Evolutionary conservation across 257 asterid genomes (phyloP), one percentile per base, ranked within the genome.

Genomic region (Fraxinus excelsior): DNA sequence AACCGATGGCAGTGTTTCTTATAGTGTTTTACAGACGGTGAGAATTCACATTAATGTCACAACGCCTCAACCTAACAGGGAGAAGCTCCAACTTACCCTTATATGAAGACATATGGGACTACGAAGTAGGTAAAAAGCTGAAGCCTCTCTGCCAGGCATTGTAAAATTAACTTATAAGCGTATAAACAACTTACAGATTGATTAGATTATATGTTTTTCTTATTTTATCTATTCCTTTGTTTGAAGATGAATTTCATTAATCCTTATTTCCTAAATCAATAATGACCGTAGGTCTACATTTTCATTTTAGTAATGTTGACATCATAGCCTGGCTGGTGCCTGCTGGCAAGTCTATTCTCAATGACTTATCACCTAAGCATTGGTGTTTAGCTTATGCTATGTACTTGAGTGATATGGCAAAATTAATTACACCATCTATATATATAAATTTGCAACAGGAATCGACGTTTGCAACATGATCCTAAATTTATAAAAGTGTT

Each of bases 41-140:
- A 87, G 75, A 75, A 86, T 95, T 82, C 98, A 91, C 79, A 83
- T 95, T 94, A 97, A 95, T 82, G 99, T 95, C 40, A 94, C 88
- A 12, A 96, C 90, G 87, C 97, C 96, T 12, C 98, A 95, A 83
- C 99, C 99, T n/a, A 88, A 92, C 84, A 83, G 99, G 83, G 97
- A 97, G 3, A 91, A 92, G 80, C 99, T 95, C n/a, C 87, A 93
- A 74, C 94, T 95, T 67, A 86, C 96, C 28, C 90, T 94, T 60
- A 71, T 84, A 73, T 88, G 67, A 85, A 71, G 51, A 77, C 37
- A 25, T 0, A 25, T 25, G 31, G 32, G 29, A 25, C 18, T 7
- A 26, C 34, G 2, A 62, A 62, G 21, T 62, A 16, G 68, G n/a
- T 62, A 19, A 62, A 60, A 62, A 23, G 35, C 35, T 62, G 68